A percentile compares a stretch with the other conserved stretches of the same genome.
Evolutionary conservation across 2,329 filamentous ascomycete species (phyloP).

Genomic region (Rhynchosporium agropyri): DNA sequence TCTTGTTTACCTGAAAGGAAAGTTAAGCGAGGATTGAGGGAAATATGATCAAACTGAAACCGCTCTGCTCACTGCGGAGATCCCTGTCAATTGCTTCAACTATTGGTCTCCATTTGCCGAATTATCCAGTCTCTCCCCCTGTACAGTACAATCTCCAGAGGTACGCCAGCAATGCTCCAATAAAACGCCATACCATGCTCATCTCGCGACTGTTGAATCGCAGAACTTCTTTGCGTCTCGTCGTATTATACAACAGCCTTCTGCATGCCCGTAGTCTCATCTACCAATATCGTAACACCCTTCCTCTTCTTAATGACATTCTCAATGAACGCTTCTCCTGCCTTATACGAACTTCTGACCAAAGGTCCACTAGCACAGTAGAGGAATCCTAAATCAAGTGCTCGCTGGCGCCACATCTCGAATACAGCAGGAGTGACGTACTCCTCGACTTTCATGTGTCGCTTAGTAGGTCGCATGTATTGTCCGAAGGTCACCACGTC

Average conservation of each 20-base stretch:
- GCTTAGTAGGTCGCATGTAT: constrained; percentile 98
- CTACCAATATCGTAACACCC: constrained; percentile 35
- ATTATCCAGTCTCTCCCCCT: no score
- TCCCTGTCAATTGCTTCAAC: no score
- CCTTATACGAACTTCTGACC: constrained; percentile 95
- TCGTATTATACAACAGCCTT: constrained; percentile 38
- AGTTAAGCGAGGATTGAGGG: no score
- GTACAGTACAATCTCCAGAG: not conserved
- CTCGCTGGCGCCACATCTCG: constrained; percentile 86
- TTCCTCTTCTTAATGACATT: constrained; percentile 69
- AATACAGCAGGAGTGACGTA: constrained; percentile 92
- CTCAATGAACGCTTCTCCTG: constrained; percentile 97
- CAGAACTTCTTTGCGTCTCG: not conserved
- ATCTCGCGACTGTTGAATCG: constrained; percentile 20
- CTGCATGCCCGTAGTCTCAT: constrained; percentile 36
- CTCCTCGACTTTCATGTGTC: constrained; percentile 94
- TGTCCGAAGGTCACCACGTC: constrained; percentile 99
- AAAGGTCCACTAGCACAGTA: constrained; percentile 94
- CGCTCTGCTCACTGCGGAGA: no score
- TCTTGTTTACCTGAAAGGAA: no score
- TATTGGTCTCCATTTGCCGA: no score
- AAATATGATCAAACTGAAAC: no score
- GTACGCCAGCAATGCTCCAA: constrained; percentile 25
- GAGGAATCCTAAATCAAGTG: constrained; percentile 92
- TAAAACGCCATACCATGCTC: constrained; percentile 9